These are phyloP conservation scores for Aurinia saxatilis DNA, from an alignment of 345 rosid species.

Conservation along the genomic window DNA sequence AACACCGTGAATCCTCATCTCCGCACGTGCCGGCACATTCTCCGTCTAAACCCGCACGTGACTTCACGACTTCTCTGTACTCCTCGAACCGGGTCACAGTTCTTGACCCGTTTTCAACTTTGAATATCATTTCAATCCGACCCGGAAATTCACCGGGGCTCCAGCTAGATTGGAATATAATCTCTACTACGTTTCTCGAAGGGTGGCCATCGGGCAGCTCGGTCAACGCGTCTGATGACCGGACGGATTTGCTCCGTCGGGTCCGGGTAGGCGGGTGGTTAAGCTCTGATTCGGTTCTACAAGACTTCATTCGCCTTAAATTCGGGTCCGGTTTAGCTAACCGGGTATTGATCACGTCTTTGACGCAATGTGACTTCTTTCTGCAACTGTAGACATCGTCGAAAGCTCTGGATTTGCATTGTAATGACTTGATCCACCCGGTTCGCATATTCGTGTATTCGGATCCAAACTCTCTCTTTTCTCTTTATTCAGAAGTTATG, in stretches of 20 bases:
- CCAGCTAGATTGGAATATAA: slow-evolving; percentile 87
- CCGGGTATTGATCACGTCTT: slow-evolving; percentile 54
- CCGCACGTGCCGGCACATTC: slow-evolving; percentile 34
- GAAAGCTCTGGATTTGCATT: slow-evolving; percentile 77
- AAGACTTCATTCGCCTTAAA: slow-evolving; percentile 13
- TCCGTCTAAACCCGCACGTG: slow-evolving; percentile 26
- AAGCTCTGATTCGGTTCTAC: slow-evolving; percentile 20
- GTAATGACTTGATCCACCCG: slow-evolving; percentile 72
- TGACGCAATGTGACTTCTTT: slow-evolving; percentile 32
- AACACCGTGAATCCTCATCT: slow-evolving; percentile 57
- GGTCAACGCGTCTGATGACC: slow-evolving; percentile 45
- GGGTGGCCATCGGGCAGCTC: slow-evolving; percentile 83
- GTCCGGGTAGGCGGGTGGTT: slow-evolving; percentile 26
- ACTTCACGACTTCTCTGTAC: slow-evolving; percentile 61
- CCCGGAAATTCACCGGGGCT: slow-evolving; percentile 54
- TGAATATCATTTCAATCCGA: slow-evolving; percentile 70
- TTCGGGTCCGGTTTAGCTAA: slow-evolving; percentile 18
- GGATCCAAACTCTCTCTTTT: not conserved
- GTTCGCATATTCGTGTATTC: slow-evolving; percentile 47
- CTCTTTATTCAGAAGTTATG: not conserved
- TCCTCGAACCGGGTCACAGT: slow-evolving; percentile 74
- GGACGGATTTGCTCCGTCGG: slow-evolving; percentile 22
- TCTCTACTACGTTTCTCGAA: slow-evolving; percentile 79
- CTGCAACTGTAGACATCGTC: slow-evolving; percentile 78
- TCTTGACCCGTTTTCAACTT: slow-evolving; percentile 67